Conservation (phyloP, 169 alveolate genomes). For the Perkinsus olseni region DNA sequence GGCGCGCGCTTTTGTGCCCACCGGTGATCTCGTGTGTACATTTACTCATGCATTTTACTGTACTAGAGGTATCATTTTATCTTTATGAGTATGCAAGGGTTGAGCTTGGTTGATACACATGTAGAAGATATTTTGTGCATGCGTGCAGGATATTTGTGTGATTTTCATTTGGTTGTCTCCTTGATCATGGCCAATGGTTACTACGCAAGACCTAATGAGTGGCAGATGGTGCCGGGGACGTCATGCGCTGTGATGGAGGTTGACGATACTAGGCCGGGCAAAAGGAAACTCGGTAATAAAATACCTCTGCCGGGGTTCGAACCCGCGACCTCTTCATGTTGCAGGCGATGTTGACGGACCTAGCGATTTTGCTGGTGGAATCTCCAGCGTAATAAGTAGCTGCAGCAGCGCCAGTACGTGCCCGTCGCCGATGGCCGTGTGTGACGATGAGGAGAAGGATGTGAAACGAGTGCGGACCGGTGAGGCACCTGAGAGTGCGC, state of each 20-base stretch:
- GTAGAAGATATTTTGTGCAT: too few relatives aligned
- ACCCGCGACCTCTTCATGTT: background rate
- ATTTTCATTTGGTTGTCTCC: background rate
- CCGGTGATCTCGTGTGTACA: background rate
- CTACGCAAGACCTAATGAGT: background rate
- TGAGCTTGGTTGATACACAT: background rate
- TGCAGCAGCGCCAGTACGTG: background rate
- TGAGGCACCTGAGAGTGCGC: background rate
- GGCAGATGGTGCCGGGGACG: background rate
- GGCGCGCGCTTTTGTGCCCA: background rate
- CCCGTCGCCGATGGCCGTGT: background rate
- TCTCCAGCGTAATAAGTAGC: background rate
- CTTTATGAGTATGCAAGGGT: too few relatives aligned
- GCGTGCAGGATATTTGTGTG: background rate
- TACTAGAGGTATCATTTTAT: too few relatives aligned
- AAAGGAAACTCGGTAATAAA: background rate
- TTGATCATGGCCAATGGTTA: background rate
- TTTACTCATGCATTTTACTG: background rate
- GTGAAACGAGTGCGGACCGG: background rate
- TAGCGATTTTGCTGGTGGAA: background rate
- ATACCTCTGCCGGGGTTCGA: background rate
- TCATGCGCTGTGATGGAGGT: background rate
- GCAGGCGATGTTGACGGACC: background rate
- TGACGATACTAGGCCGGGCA: background rate
- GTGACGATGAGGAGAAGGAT: background rate